Conservation (phyloP, 768 basidiomycete genomes). For the Amanita polypyramis region DNA sequence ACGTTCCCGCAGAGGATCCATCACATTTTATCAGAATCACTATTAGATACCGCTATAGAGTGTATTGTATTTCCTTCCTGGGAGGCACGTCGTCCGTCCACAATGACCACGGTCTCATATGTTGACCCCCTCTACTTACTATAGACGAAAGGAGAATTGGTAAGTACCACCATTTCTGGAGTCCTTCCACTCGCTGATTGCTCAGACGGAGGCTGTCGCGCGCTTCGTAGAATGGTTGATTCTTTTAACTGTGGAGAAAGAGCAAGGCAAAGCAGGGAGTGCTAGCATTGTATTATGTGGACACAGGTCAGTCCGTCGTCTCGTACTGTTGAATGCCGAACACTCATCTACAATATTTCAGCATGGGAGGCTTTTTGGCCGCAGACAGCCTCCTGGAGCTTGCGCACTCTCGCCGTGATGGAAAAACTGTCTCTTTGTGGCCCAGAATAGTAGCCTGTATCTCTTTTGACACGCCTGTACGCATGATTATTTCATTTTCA, state of each 20-base stretch:
- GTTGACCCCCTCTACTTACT: neutral
- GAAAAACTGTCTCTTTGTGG: conserved; percentile 50
- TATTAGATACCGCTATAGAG: conserved; percentile 49
- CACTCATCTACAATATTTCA: conserved; percentile 17
- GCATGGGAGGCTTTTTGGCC: conserved; percentile 89
- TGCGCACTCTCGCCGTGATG: conserved; percentile 52
- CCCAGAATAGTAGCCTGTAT: conserved; percentile 78
- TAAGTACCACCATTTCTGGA: conserved; percentile 22
- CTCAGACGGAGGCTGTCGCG: conserved; percentile 68
- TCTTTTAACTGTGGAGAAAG: conserved; percentile 75
- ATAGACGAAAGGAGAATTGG: conserved; percentile 86
- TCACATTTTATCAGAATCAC: conserved; percentile 62
- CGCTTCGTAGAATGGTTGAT: conserved; percentile 91
- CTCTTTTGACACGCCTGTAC: conserved; percentile 86
- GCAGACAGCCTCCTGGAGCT: conserved; percentile 79
- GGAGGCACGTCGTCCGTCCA: conserved; percentile 40
- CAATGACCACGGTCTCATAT: conserved; percentile 4
- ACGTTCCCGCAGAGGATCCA: conserved; percentile 72
- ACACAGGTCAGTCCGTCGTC: conserved; percentile 49
- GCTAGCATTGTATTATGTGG: conserved; percentile 83
- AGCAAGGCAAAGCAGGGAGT: conserved; percentile 70
- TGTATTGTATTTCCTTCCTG: conserved; percentile 83
- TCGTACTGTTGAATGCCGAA: neutral
- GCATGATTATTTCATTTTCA: conserved; percentile 14
- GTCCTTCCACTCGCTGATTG: neutral